Conservation (phyloP, 129 eudicot genomes). For the Deinandra increscens region DNA sequence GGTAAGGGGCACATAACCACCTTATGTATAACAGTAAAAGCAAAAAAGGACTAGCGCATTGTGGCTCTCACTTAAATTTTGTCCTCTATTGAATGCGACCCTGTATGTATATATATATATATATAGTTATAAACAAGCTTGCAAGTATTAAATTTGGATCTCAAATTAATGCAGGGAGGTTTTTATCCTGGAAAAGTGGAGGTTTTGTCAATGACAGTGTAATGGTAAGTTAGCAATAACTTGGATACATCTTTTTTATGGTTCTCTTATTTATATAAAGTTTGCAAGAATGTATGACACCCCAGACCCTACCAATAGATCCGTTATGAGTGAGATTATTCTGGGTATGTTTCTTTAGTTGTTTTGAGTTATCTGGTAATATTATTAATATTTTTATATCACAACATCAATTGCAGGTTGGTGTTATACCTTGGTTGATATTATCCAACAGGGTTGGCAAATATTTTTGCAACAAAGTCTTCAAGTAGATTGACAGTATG, state of each 20-base stretch:
- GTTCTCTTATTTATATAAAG: not conserved
- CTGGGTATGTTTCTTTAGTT: not conserved
- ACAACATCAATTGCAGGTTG: conserved; percentile 55
- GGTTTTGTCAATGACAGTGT: conserved; percentile 41
- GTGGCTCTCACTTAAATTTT: not conserved
- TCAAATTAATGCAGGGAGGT: conserved; percentile 46
- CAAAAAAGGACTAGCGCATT: too few relatives aligned
- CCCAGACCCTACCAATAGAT: too few relatives aligned
- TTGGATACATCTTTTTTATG: conserved; percentile 11
- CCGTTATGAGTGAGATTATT: too few relatives aligned
- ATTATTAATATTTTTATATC: not conserved
- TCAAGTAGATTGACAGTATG: conserved; percentile 26
- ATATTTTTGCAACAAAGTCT: conserved; percentile 48
- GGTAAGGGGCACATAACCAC: too few relatives aligned
- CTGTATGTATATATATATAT: not conserved
- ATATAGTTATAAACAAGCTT: not conserved
- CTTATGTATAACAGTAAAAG: too few relatives aligned
- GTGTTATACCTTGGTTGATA: conserved; percentile 80
- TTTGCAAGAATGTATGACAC: too few relatives aligned
- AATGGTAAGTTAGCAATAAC: conserved; percentile 40
- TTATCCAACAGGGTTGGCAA: conserved; percentile 70
- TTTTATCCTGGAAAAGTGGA: conserved; percentile 72
- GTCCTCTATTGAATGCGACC: not conserved
- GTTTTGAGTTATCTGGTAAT: not conserved
- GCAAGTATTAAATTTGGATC: not conserved